Percentiles rank a stretch among this genome's conserved stretches.
These are phyloP conservation scores for Mycoemilia scoparia DNA, from an alignment of 192 early-diverging fungal species.

Conservation along the genomic window DNA sequence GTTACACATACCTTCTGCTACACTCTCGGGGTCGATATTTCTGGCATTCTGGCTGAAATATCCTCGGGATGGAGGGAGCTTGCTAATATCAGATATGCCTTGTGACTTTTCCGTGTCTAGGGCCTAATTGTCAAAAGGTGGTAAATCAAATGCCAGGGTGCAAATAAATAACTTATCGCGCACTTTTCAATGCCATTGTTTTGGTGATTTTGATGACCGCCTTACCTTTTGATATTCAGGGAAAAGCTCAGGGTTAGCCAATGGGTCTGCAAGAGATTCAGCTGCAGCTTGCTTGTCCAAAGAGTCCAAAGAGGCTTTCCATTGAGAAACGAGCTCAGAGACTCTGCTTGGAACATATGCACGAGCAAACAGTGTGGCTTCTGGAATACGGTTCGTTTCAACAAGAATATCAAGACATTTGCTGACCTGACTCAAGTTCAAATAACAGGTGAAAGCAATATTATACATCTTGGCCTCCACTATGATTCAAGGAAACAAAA, in stretches of 20 bases:
- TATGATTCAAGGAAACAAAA: too few species aligned
- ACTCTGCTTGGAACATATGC: constrained; percentile 69
- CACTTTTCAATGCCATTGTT: too few species aligned
- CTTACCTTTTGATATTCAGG: constrained; percentile 53
- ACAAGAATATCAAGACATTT: constrained; percentile 77
- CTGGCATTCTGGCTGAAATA: too few species aligned
- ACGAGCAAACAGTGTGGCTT: constrained; percentile 86
- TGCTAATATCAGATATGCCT: too few species aligned
- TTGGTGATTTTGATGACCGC: too few species aligned
- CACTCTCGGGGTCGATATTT: too few species aligned
- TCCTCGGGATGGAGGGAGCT: too few species aligned
- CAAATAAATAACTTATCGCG: too few species aligned
- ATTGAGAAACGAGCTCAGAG: constrained; percentile 45
- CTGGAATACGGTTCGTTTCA: constrained; percentile 72
- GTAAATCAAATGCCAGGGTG: too few species aligned
- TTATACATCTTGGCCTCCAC: constrained; percentile 67
- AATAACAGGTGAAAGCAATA: constrained; percentile 75
- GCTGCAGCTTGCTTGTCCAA: constrained; percentile 62
- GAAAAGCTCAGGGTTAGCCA: constrained; percentile 71
- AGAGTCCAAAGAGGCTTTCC: constrained; percentile 57
- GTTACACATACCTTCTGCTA: too few species aligned
- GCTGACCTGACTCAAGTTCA: constrained; percentile 52
- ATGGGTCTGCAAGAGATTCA: constrained; percentile 74
- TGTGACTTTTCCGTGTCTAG: too few species aligned
- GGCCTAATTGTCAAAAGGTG: too few species aligned